Evolutionary conservation across 148 eudicot species (phyloP), one percentile per base, ranked within the genome.

Genomic region (Persicaria maculosa): DNA sequence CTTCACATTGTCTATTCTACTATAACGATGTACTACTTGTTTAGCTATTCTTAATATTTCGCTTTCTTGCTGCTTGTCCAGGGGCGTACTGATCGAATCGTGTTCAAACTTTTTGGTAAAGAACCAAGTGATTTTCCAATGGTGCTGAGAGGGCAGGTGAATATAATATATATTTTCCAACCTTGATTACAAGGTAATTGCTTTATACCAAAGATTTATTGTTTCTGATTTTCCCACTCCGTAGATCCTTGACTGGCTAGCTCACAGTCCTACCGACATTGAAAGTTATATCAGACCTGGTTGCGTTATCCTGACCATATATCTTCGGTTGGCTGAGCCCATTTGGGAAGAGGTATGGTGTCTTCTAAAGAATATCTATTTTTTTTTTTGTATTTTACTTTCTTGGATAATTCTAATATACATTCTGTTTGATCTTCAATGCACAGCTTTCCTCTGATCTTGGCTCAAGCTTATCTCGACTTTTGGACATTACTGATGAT

Each of bases 231-330:
- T 47, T 1, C 15, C 40, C 40, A 3, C 16, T 61, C 61, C 77
- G 72, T 81, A 93, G 98, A 84, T 93, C 68, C 79, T 74, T 75
- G 88, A 82, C 46, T 91, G 98, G 98, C 97, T 93, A 64, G 81
- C 89, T 78, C 87, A 85, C 76, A 86, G 97, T 78, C 98, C 98
- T 36, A 84, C 91, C 14, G 98, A 93, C 55, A 93, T 93, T 87
- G 98, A 93, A 79, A 91, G 97, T 79, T 86, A 88, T 82, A 93
- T 93, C 72, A 88, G 97, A 81, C 98, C 98, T 81, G 98, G 98
- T 68, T 93, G 98, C 77, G 85, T 91, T 45, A 88, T 89, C 75
- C 80, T 93, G 20, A 84, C 98, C 10, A 74, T 91, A 58, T 93
- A 93, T 76, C 61, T 86, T 53, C 87, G 90, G 12, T 74, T 91